Percentiles rank a stretch among this genome's conserved stretches.
phyloP scores from a whole-genome alignment of 1,284 basidiomycete species.

The Leccinum variabile region DNA sequence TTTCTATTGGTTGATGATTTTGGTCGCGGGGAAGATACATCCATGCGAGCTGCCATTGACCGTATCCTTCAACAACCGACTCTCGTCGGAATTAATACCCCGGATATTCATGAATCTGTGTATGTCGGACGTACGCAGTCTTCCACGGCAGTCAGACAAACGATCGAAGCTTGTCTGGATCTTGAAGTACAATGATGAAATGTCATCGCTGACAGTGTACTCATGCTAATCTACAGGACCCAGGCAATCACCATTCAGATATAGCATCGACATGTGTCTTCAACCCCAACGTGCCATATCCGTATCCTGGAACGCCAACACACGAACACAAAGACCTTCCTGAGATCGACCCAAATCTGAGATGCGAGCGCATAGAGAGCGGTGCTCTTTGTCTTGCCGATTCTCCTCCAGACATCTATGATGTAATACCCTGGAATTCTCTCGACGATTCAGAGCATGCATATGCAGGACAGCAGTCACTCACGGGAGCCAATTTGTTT shows the following conservation, averaged over 20 bases:
- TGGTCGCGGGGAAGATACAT: slow-evolving; percentile 18
- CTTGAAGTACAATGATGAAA: slow-evolving; percentile 16
- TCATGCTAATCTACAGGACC: slow-evolving; percentile 17
- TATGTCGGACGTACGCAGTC: background rate
- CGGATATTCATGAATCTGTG: background rate
- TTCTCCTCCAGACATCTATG: background rate
- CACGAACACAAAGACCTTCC: background rate
- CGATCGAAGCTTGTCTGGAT: background rate
- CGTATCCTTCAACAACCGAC: slow-evolving; percentile 27
- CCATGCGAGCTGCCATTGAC: slow-evolving; percentile 31
- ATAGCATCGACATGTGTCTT: background rate
- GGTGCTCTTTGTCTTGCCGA: background rate
- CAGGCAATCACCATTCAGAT: background rate
- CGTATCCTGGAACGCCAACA: background rate
- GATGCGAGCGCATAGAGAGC: background rate
- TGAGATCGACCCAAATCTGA: background rate
- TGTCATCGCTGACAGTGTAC: background rate
- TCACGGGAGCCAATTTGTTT: background rate
- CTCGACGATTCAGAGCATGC: slow-evolving; percentile 6
- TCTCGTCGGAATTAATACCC: slow-evolving; percentile 21
- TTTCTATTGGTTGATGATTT: slow-evolving; percentile 9
- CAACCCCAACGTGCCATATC: background rate
- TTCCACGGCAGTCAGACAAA: background rate
- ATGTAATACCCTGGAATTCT: background rate
- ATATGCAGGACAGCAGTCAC: slow-evolving; percentile 1